Evolutionary conservation across 1,139 yeast species (phyloP), one percentile per base, ranked within the genome.

Genomic region (Yamadazyma aaseri): DNA sequence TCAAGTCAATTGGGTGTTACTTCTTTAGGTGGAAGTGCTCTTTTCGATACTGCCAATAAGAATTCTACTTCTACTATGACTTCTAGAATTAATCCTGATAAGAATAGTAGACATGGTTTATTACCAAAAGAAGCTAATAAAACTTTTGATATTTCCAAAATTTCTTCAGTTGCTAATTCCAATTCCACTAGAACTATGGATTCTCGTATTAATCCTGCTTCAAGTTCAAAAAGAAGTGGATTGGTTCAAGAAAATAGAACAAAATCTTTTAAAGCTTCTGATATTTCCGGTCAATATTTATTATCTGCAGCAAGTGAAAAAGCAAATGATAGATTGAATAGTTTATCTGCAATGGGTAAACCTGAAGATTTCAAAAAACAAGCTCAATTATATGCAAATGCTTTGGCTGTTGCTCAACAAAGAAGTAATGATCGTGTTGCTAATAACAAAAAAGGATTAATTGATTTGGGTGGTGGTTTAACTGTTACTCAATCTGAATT

Each of bases 381-480:
- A 46, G 76, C 74, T 20, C 67, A 64, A 40, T 51, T 58, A 35
- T 70, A 70, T 46, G 73, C 74, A 32, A 53, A 56, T 42, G 76
- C 76, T 1, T 62, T 70, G 39, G 74, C 82, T 6, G 63, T 84
- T 47, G 97, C 96, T 2, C 86, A 84, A 54, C 73, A 75, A 48
- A 76, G 79, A 45, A 63, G 74, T 38, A 73, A 73, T 37, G 79
- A 75, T 49, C 71, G 89, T 49, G 53, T 76, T 38, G 73, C 65
- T 37, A 54, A 46, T 35, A 52, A 61, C 45, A 60, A 63, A 37
- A 50, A 60, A 30, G 87, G 86, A 32, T 72, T 81, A 53, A 71
- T 87, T 49, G 74, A 87, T 51, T 65, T 90, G 45, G 98, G 98
- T 42, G 96, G 96, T 46, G 97, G 97, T 3, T 71, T 86, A 46